These are phyloP conservation scores for Annulohypoxylon moriforme DNA, from an alignment of 495 filamentous ascomycete genomes.

Conservation along the genomic window DNA sequence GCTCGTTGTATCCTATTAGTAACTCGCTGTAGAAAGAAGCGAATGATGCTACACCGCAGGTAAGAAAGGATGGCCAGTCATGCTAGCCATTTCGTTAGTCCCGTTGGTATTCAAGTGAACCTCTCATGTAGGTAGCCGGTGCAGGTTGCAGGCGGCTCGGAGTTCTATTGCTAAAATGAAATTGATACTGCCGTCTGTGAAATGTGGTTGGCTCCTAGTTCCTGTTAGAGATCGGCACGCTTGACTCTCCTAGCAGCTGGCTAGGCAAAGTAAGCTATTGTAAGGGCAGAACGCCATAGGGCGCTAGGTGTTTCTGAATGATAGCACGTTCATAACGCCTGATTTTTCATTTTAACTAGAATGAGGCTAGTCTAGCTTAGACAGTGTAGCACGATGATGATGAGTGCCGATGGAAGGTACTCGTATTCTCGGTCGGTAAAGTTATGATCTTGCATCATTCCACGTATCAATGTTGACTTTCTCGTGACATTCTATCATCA, in stretches of 20 bases:
- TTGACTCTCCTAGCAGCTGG: neutral
- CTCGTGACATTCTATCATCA: conserved; percentile 3
- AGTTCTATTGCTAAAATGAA: conserved; percentile 13
- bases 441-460: conserved; percentile 11
- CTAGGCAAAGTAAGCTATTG: neutral
- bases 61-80: conserved; percentile 10
- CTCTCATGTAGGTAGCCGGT: conserved; percentile 32
- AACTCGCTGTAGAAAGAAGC: conserved; percentile 21
- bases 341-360: neutral
- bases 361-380: neutral
- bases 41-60: conserved; percentile 33
- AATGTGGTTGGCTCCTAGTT: neutral
- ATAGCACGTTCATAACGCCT: neutral
- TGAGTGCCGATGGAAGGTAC: neutral
- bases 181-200: conserved; percentile 1
- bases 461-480: neutral
- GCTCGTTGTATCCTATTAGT: conserved; percentile 14
- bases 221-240: neutral
- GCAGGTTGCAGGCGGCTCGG: conserved; percentile 17
- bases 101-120: conserved; percentile 1
- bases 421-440: conserved; percentile 1
- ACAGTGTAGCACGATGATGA: neutral
- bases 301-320: neutral
- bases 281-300: neutral
- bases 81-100: conserved; percentile 2